phyloP scores from a whole-genome alignment of 1,284 basidiomycete genomes.

The Tilletia caries region DNA sequence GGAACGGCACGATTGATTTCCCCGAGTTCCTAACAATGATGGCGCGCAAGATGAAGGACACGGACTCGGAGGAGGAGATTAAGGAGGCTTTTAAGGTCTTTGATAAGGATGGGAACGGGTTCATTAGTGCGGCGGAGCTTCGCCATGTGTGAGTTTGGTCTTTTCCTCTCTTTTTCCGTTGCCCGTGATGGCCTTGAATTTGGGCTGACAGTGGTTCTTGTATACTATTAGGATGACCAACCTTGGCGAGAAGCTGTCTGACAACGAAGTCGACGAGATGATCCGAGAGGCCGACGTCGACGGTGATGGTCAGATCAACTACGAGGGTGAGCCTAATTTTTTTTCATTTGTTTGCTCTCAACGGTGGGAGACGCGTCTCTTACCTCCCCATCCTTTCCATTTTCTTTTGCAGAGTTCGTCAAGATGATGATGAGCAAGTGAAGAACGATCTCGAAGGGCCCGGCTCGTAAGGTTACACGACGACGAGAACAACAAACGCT shows the following conservation, averaged over 20 bases:
- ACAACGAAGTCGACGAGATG: constrained; percentile 95
- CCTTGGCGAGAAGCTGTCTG: constrained; percentile 75
- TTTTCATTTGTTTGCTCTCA: constrained; percentile 2
- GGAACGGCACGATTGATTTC: constrained; percentile 88
- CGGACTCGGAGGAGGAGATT: constrained; percentile 72
- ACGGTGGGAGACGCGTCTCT: not conserved
- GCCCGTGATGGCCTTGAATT: not conserved
- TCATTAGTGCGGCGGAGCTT: constrained; percentile 67
- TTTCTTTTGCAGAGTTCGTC: constrained; percentile 16
- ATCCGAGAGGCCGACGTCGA: constrained; percentile 96
- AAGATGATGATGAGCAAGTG: constrained; percentile 22
- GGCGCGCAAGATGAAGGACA: constrained; percentile 92
- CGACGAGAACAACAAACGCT: too few species aligned
- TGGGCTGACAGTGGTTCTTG: not conserved
- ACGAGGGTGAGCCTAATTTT: constrained; percentile 60
- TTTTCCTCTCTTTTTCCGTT: not conserved
- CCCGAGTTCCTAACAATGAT: constrained; percentile 76
- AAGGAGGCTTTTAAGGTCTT: constrained; percentile 68
- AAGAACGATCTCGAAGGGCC: not conserved
- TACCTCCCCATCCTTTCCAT: not conserved
- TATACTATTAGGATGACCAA: constrained; percentile 46
- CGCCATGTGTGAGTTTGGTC: constrained; percentile 45
- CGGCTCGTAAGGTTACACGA: too few species aligned
- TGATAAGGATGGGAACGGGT: constrained; percentile 66
- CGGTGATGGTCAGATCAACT: constrained; percentile 72